Base-by-base conservation (phyloP, 768 basidiomycete genomes). In the Tephrocybe sp. region DNA sequence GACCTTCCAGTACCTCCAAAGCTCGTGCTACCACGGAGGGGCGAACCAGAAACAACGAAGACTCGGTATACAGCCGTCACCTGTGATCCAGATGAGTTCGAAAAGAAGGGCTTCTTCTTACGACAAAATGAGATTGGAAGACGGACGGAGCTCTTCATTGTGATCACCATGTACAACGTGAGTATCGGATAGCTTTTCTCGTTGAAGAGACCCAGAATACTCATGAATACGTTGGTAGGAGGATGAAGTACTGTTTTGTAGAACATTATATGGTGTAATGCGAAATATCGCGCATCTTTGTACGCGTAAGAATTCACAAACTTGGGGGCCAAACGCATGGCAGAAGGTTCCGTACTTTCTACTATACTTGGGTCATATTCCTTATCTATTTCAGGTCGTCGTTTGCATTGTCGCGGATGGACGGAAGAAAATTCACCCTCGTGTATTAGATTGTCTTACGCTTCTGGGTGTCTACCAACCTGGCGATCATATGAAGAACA, bases 161-260 rank as follows among this genome's bases (percentile, higher is more conserved):
- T 92, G 50, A 88, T 97, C 59, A 97, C 94, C 19, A 93, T 97
- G 92, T 97, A 87, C 64, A 97, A 97, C 64, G 94, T 95, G 65
- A 63, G 86, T 52, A 59, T 55, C 27, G 8, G 42, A 22, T n/a
- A 29, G 11, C 27, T 11, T 29, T 29, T 29, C 27, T 29, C 27
- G 27, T n/a, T n/a, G n/a, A n/a, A 22, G 31, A 33, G 19, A 42
- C 24, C 49, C 45, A 8, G 47, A 31, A 39, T 25, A 41, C 39
- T 39, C 30, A 23, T 44, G 49, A 34, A 56, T 51, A 18, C 21
- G 10, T 37, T 27, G 34, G 30, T 57, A 91, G 89, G 89, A 91
- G 70, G 84, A 91, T 60, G 94, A 98, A 58, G 73, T 92, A 8
- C 71, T 97, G 9, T 94, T 98, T 67, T 91, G 90, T 65, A 73